These are phyloP conservation scores for Zymoseptoria pseudotritici DNA, from an alignment of 2,329 filamentous ascomycete genomes.

Conservation along the genomic window DNA sequence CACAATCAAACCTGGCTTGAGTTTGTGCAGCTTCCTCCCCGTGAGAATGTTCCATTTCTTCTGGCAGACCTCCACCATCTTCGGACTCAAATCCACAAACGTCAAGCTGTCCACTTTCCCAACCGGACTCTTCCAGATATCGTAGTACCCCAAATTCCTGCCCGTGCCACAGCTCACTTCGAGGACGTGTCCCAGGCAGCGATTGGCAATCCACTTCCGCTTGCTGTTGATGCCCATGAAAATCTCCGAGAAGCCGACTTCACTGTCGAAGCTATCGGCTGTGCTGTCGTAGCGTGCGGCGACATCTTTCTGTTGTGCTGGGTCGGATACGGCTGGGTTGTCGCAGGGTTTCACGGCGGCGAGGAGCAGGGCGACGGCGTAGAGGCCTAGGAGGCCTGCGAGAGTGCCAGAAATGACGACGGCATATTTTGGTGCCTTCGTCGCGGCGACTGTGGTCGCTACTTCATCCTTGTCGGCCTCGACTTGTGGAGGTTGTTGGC, in stretches of 20 bases:
- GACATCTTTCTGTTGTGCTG: constrained; percentile 33
- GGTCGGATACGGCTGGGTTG: constrained; percentile 18
- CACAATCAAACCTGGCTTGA: constrained; percentile 19
- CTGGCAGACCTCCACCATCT: constrained; percentile 43
- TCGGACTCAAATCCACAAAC: constrained; percentile 40
- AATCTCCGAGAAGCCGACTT: constrained; percentile 39
- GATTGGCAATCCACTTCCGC: constrained; percentile 34
- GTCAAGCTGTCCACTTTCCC: constrained; percentile 36
- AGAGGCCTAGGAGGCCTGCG: constrained; percentile 36
- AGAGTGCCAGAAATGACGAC: constrained; percentile 26
- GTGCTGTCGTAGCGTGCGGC: constrained; percentile 40
- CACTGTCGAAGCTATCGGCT: constrained; percentile 41
- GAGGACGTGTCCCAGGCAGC: constrained; percentile 41
- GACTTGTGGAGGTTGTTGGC: neutral
- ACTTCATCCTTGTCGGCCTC: neutral
- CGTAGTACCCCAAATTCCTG: constrained; percentile 41
- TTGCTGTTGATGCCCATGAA: constrained; percentile 35
- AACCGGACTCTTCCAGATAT: constrained; percentile 11
- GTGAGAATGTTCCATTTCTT: constrained; percentile 41
- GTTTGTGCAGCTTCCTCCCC: constrained; percentile 7
- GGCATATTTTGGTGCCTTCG: neutral
- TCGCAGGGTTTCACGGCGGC: constrained; percentile 20
- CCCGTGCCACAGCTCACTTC: constrained; percentile 45
- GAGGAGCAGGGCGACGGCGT: constrained; percentile 33
- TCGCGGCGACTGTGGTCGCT: neutral